Evolutionary conservation across 2,329 filamentous ascomycete species (phyloP), one percentile per base, ranked within the genome.

Genomic region (Alternaria rosae): DNA sequence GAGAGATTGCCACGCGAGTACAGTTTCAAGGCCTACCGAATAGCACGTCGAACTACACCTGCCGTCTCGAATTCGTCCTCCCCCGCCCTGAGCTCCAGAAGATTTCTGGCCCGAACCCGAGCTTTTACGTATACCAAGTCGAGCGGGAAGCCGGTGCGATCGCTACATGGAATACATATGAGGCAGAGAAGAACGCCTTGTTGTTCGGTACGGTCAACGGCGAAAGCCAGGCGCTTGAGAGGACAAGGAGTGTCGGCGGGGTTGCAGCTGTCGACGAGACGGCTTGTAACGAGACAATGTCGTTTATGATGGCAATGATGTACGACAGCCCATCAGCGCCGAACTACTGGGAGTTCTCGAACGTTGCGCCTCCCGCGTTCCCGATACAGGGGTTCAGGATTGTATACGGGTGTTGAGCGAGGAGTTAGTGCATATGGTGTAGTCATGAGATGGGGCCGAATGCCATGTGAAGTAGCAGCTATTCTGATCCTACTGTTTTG

Each of bases 311-410:
- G 69, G 68, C 69, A 7, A 70, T 76, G 70, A 61, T 62, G 32
- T 72, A 64, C 23, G 54, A 73, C n/a, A 66, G 69, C 9, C 47
- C 23, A 9, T 58, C 54, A 13, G 15, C 48, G 42, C 70, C 71
- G 4, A 76, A 78, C 30, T 76, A 73, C 38, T 76, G 69, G 75
- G 64, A 69, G 21, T 78, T 74, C 41, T 43, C 61, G 13, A 65
- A 75, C 42, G 64, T 74, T 8, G 56, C 26, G 13, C 70, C 71
- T n/a, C 71, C 72, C 4, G 71, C 61, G 4, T 68, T 23, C 52
- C 72, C 73, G 13, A 52, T 69, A 8, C 70, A 76, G 42, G 75
- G 75, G 2, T 77, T 72, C 47, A 68, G 72, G 28, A 48, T 77
- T 4, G 68, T 70, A 21, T 64, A 61, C 53, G 71, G 70, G 15